Base-by-base conservation (phyloP, 2,329 filamentous ascomycete genomes). In the Neurospora sp. region DNA sequence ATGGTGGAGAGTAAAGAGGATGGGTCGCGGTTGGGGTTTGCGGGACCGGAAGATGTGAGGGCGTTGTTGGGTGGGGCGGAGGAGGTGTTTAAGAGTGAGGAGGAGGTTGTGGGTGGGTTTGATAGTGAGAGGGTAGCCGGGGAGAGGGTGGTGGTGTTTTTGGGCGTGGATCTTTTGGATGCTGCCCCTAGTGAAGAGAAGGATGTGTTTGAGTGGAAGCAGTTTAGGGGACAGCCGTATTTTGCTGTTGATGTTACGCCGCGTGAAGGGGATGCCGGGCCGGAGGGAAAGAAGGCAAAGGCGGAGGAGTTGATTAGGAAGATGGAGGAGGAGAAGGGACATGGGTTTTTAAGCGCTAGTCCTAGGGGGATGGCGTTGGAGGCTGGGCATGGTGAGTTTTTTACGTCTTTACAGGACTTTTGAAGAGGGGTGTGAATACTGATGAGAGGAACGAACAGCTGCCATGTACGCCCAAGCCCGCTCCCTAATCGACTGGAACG, bases 201-300 rank as follows among this genome's bases (percentile, higher is more conserved):
- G 11, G 66, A 71, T 12, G 85, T 82, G 0, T 86, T 91, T 68
- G 77, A 83, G 71, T 91, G 90, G 76, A 89, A 88, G 71, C 88
- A 88, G 66, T 96, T 97, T 78, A 86, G 84, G 40, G 96, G 95
- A 3, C 85, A 86, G 67, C 94, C 96, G 1, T 96, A 89, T 81
- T 99, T 98, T 78, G 95, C 94, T 1, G 80, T 99, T 12, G 96
- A 98, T 78, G 86, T 97, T 23, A 96, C 94, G 3, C 91, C 93
- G 0, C 88, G 86, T 72, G 89, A 87, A 1, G 83, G 83, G 3
- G 82, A 89, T 41, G 87, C 28, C 28, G 28, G 28, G 28, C 28
- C 28, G 28, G 28, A 33, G 86, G 70, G 87, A 28, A 89, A 89
- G 3, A 74, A 62, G 71, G 79, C 89, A 73, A 86, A 91, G 77